Percentiles rank a stretch among this genome's conserved stretches.
Evolutionary conservation across 2,329 filamentous ascomycete genomes (phyloP).

Genomic region (Nemania abortiva): DNA sequence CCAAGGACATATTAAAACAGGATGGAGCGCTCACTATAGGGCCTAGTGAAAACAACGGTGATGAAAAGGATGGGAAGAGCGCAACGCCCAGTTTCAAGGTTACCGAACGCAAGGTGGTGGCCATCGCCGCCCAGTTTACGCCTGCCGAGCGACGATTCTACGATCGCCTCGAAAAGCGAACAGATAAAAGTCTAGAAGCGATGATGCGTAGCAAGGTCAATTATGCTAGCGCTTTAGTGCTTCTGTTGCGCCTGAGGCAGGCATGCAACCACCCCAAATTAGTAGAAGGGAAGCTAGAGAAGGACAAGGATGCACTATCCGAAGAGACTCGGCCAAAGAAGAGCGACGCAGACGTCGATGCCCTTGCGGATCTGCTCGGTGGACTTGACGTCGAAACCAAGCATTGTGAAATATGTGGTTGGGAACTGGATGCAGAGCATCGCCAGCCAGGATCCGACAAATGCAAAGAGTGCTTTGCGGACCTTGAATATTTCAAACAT

Average conservation of each 20-base stretch:
- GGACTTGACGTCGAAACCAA: constrained; percentile 82
- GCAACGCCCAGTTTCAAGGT: constrained; percentile 82
- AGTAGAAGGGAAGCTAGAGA: constrained; percentile 84
- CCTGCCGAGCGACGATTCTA: constrained; percentile 88
- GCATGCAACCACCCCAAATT: constrained; percentile 95
- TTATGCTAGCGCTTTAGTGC: constrained; percentile 92
- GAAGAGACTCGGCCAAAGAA: constrained; percentile 68
- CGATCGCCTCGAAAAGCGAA: constrained; percentile 81
- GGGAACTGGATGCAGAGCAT: constrained; percentile 68
- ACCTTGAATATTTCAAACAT: constrained; percentile 74
- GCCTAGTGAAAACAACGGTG: constrained; percentile 68
- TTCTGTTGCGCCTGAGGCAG: constrained; percentile 90
- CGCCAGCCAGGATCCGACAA: constrained; percentile 57
- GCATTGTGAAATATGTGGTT: constrained; percentile 86
- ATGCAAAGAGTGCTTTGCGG: constrained; percentile 80
- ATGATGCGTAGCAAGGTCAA: constrained; percentile 89
- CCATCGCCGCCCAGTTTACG: constrained; percentile 81
- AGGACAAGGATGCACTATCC: constrained; percentile 86
- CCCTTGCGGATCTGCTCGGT: constrained; percentile 86
- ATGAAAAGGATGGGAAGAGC: constrained; percentile 60
- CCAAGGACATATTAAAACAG: constrained; percentile 94
- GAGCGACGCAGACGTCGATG: constrained; percentile 77
- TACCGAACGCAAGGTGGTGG: constrained; percentile 88
- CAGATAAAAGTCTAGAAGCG: constrained; percentile 85
- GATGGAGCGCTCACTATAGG: constrained; percentile 84